Base-by-base conservation (phyloP, 345 rosid species). In the Hibiscus trionum region DNA sequence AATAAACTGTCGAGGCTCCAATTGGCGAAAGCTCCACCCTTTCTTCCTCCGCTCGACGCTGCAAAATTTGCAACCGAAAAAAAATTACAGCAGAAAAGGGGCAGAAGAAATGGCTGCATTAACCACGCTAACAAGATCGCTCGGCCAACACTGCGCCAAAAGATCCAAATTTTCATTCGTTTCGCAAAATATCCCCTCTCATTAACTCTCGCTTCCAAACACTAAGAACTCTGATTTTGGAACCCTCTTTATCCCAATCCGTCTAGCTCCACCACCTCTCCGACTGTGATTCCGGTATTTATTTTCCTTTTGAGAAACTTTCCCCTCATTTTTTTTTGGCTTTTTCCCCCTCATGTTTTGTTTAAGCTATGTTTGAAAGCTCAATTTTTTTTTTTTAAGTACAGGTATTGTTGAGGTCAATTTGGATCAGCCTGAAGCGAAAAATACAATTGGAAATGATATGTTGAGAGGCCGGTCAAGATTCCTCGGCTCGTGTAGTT, bases 321-420 rank as follows among this genome's bases (percentile, higher is more conserved):
- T 72, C n/a, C 11, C 44, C 21, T 4, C 10, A 0, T 61, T 24
- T 59, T 14, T 33, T 7, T 17, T 62, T 12, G 11, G 6, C 37
- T 27, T 27, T 60, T 57, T 12, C 46, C 26, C 11, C n/a, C n/a
- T 12, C 1, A 7, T 11, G 7, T 27, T 6, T 16, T 61, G 52
- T 59, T 58, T 44, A 59, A 39, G 24, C 4, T 11, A 24, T 19
- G 27, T 35, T 71, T 14, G 14, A 9, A 39, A 16, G 17, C 62
- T 44, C 8, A 19, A 11, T n/a, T n/a, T n/a, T n/a, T n/a, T n/a
- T n/a, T 59, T 31, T 59, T 66, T 66, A 27, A 27, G 42, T 50
- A 26, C 80, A 94, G 98, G 98, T 69, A 91, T 94, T 56, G 72
- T 91, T 0, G 91, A 94, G 83, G 95, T 94, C 35, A 82, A 67